Evolutionary conservation across 306 rosid genomes (phyloP).

Genomic region (Sphenostylis stenocarpa): DNA sequence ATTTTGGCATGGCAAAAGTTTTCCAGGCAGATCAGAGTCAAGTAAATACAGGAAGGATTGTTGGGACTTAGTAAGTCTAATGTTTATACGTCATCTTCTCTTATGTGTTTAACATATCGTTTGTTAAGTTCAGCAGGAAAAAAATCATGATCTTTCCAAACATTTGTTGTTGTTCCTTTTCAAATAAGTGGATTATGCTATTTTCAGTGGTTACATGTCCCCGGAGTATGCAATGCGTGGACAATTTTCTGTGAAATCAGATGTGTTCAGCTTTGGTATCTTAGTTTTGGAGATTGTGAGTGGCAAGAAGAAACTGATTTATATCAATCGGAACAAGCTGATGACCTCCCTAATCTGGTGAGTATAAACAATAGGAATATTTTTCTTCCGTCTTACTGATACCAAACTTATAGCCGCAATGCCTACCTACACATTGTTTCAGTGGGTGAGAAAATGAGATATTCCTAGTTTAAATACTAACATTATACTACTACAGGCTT

Average conservation of each 20-base stretch:
- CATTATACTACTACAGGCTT: not conserved
- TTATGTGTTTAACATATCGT: not conserved
- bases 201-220: slow-evolving; percentile 52
- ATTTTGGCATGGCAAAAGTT: slow-evolving; percentile 73
- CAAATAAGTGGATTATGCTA: not conserved
- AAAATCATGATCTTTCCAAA: not conserved
- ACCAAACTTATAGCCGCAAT: not conserved
- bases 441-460: not conserved
- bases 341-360: slow-evolving; percentile 50
- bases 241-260: slow-evolving; percentile 45
- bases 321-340: slow-evolving; percentile 16
- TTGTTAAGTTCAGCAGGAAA: not conserved
- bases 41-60: slow-evolving; percentile 49
- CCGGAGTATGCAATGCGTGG: slow-evolving; percentile 56
- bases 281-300: slow-evolving; percentile 49
- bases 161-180: not conserved
- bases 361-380: slow-evolving; percentile 27
- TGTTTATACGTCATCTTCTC: not conserved
- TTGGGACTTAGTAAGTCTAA: slow-evolving; percentile 66
- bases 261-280: slow-evolving; percentile 50
- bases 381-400: not conserved
- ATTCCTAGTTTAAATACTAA: not conserved
- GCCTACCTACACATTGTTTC: not conserved
- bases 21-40: slow-evolving; percentile 45
- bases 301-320: slow-evolving; percentile 47